Percentiles rank a stretch among this genome's conserved stretches.
phyloP scores from a whole-genome alignment of 176 grass and related monocot genomes.

The Hyparrhenia diplandra region DNA sequence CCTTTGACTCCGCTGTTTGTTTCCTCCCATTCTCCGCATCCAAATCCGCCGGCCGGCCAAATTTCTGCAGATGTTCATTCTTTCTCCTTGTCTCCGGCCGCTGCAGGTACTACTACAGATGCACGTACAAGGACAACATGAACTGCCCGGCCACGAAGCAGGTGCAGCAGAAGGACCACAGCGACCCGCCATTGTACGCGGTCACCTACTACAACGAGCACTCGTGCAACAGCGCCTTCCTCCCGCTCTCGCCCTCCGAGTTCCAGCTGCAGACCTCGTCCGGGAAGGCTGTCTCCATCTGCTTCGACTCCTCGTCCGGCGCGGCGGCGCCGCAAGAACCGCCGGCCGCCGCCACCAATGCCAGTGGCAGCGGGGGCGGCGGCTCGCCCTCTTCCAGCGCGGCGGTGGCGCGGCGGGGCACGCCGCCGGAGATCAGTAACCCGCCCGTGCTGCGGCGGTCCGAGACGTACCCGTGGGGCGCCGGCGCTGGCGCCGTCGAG shows the following conservation, averaged over 20 bases:
- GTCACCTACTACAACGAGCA: constrained; percentile 69
- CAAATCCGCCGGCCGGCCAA: not conserved
- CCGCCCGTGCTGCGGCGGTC: constrained; percentile 11
- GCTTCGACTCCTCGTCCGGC: constrained; percentile 42
- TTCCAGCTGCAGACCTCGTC: constrained; percentile 46
- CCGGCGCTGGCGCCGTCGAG: constrained; percentile 15
- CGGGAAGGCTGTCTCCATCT: constrained; percentile 60
- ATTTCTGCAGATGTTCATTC: not conserved
- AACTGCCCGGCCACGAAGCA: constrained; percentile 62
- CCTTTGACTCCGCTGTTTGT: not conserved
- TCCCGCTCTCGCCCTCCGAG: constrained; percentile 44
- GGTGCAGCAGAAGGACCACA: constrained; percentile 62
- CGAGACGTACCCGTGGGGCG: constrained; percentile 36
- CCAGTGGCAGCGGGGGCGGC: constrained; percentile 2
- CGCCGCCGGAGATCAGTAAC: constrained; percentile 22
- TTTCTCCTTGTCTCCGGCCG: not conserved
- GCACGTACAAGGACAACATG: constrained; percentile 65
- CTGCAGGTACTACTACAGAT: constrained; percentile 62
- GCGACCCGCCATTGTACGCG: constrained; percentile 58
- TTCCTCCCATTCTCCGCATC: not conserved
- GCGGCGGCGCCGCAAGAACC: constrained; percentile 10
- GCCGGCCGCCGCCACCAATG: not conserved
- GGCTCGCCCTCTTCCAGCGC: constrained; percentile 41
- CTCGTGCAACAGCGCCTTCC: constrained; percentile 54
- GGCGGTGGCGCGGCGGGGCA: not conserved